Conservation (phyloP, 371 early-diverging fungal genomes). For the Vairimorpha necatrix region DNA sequence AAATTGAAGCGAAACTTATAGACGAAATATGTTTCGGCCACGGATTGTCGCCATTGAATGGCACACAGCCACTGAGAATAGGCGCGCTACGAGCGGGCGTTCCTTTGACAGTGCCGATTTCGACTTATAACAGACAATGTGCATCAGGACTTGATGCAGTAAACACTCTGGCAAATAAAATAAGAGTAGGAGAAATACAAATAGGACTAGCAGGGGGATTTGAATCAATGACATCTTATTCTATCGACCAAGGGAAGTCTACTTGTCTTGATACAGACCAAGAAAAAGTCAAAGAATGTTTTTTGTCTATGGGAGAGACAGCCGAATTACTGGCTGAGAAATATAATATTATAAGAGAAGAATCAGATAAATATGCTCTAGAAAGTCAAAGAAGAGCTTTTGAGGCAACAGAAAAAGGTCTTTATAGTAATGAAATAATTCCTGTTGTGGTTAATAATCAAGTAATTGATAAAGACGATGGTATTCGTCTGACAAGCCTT, state of each 20-base stretch:
- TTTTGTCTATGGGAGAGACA: slow-evolving; percentile 78
- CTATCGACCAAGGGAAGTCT: slow-evolving; percentile 44
- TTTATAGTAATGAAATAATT: slow-evolving; percentile 81
- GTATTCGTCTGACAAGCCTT: slow-evolving; percentile 76
- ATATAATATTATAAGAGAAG: slow-evolving; percentile 72
- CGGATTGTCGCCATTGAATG: slow-evolving; percentile 75
- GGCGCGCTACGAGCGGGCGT: slow-evolving; percentile 70
- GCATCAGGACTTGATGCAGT: slow-evolving; percentile 88
- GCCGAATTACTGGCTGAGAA: slow-evolving; percentile 87
- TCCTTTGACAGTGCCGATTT: slow-evolving; percentile 71
- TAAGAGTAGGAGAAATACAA: slow-evolving; percentile 80
- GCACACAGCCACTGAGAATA: slow-evolving; percentile 89
- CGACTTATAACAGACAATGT: slow-evolving; percentile 88
- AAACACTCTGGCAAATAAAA: slow-evolving; percentile 77
- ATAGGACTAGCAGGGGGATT: slow-evolving; percentile 93
- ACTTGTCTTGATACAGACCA: background rate
- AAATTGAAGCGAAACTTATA: slow-evolving; percentile 69
- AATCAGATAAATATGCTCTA: slow-evolving; percentile 81
- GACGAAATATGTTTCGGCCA: slow-evolving; percentile 78
- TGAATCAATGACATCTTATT: slow-evolving; percentile 87
- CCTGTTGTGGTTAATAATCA: slow-evolving; percentile 72
- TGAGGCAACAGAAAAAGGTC: slow-evolving; percentile 77
- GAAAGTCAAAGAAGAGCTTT: slow-evolving; percentile 73
- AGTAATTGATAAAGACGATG: slow-evolving; percentile 74
- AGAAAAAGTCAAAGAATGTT: slow-evolving; percentile 60